These are phyloP conservation scores for Orbilia javanica DNA, from an alignment of 2,329 filamentous ascomycete species.

Conservation along the genomic window DNA sequence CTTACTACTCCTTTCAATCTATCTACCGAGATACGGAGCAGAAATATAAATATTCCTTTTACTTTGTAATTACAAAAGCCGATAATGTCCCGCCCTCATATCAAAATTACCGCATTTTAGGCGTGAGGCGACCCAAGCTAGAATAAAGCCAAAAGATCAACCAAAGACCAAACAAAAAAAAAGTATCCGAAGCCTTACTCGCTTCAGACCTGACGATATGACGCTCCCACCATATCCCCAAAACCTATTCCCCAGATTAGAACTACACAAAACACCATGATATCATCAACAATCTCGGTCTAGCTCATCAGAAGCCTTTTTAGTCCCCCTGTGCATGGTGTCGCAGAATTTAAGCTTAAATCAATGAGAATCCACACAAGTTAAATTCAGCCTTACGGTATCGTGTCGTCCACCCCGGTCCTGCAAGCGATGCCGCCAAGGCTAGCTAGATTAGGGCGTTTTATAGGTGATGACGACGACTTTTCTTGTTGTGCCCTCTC, in stretches of 20 bases:
- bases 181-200: no score
- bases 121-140: neutral
- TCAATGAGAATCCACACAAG: neutral
- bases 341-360: slow-evolving; percentile 36
- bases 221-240: no score
- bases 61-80: slow-evolving; percentile 15
- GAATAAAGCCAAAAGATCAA: neutral
- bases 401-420: neutral
- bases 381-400: slow-evolving; percentile 1
- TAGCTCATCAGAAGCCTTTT: neutral
- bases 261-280: neutral
- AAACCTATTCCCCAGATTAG: neutral
- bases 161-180: no score
- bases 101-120: neutral
- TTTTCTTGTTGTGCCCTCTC: neutral
- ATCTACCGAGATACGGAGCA: neutral
- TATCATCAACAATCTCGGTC: neutral
- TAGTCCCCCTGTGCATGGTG: neutral
- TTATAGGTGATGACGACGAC: slow-evolving; percentile 19
- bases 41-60: slow-evolving; percentile 11
- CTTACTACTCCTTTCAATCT: neutral
- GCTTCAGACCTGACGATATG: no score
- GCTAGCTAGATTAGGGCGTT: no score
- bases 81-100: neutral
- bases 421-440: neutral